These are phyloP conservation scores for Kwoniella newhampshirensis DNA, from an alignment of 768 basidiomycete species.

Conservation along the genomic window DNA sequence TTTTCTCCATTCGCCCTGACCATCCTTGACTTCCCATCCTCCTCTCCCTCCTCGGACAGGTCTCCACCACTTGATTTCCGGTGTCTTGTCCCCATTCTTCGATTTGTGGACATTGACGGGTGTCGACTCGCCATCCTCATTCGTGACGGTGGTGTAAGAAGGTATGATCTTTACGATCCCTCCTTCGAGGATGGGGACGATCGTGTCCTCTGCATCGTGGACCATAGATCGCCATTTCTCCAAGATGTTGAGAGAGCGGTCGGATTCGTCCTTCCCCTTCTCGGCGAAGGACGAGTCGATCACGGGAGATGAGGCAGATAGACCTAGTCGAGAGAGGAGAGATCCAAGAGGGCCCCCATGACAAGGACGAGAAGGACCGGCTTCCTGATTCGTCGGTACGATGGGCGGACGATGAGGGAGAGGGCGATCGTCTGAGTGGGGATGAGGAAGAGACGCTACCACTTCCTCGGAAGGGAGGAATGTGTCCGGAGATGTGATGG, in stretches of 20 bases:
- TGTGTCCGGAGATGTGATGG: conserved; percentile 10
- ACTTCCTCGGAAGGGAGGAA: conserved; percentile 6
- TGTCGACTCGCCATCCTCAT: background rate
- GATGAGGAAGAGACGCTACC: no score
- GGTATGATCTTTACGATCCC: conserved; percentile 2
- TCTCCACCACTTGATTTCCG: conserved; percentile 15
- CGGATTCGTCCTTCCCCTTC: background rate
- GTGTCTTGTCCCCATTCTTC: conserved; percentile 1
- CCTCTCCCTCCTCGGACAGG: background rate
- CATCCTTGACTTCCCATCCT: conserved; percentile 11
- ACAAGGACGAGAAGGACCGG: background rate
- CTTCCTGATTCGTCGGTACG: background rate
- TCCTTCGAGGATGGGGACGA: background rate
- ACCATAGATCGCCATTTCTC: conserved; percentile 13
- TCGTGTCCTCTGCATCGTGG: conserved; percentile 3
- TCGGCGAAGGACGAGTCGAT: conserved; percentile 2
- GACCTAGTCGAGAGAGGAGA: conserved; percentile 12
- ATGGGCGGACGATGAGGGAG: no score
- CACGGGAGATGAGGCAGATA: background rate
- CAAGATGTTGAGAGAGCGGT: background rate
- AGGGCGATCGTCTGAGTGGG: no score
- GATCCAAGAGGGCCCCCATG: conserved; percentile 1
- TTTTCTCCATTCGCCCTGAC: conserved; percentile 14
- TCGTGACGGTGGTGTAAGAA: no score
- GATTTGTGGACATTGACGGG: background rate